Percentiles rank a stretch among this genome's conserved stretches.
phyloP scores from a whole-genome alignment of 805 yeast genomes.

The Lipomyces anomalus region DNA sequence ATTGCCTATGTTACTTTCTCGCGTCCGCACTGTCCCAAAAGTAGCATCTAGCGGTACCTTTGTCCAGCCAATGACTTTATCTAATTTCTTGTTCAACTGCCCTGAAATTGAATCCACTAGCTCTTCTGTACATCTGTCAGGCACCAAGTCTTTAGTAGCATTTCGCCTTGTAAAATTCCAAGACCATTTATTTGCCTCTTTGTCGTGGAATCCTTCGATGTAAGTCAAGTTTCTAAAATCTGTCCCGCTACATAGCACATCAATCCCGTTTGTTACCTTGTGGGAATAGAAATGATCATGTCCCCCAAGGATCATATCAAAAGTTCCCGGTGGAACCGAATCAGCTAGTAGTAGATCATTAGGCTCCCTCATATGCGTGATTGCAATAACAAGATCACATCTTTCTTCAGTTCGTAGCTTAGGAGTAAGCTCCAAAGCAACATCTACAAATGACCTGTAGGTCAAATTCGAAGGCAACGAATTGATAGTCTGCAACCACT shows the following conservation, averaged over 20 bases:
- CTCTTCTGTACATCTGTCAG: constrained; percentile 9
- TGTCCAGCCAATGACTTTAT: constrained; percentile 22
- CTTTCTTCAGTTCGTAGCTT: constrained; percentile 16
- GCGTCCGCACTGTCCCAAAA: constrained; percentile 22
- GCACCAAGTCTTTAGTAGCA: constrained; percentile 9
- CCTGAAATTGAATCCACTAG: constrained; percentile 15
- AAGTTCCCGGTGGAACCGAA: constrained; percentile 19
- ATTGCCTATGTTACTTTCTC: constrained; percentile 23
- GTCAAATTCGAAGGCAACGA: constrained; percentile 17
- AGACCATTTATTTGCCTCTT: constrained; percentile 5
- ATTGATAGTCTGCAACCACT: constrained; percentile 25
- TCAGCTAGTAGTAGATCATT: constrained; percentile 22
- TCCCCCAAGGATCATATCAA: constrained; percentile 25
- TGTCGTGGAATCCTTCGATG: constrained; percentile 19
- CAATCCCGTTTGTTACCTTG: constrained; percentile 16
- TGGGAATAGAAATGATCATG: constrained; percentile 26
- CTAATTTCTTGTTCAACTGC: constrained; percentile 12
- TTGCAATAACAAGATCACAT: constrained; percentile 24
- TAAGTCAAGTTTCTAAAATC: constrained; percentile 25
- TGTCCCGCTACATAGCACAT: constrained; percentile 21
- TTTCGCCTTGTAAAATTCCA: constrained; percentile 20
- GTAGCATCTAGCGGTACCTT: constrained; percentile 20
- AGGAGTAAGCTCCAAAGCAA: constrained; percentile 7
- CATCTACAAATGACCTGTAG: constrained; percentile 16
- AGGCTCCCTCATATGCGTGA: constrained; percentile 27